Conservation (phyloP, 1,139 yeast genomes). For the Spencermartinsiella ligniputridi region DNA sequence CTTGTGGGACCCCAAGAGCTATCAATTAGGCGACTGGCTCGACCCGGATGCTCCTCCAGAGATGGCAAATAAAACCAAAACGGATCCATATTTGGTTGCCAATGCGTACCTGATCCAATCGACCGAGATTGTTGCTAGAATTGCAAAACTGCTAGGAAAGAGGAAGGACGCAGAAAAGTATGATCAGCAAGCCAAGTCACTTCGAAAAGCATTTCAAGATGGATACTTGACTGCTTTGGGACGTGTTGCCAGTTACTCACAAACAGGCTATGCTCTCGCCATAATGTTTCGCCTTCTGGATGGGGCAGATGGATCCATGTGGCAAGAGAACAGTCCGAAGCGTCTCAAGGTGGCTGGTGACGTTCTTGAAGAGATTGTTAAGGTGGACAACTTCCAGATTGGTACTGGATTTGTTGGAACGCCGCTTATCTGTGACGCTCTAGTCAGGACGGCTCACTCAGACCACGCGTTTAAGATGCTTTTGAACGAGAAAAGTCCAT, state of each 20-base stretch:
- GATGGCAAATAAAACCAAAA: slow-evolving; percentile 22
- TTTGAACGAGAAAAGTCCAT: slow-evolving; percentile 22
- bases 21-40: slow-evolving; percentile 28
- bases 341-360: slow-evolving; percentile 20
- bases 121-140: slow-evolving; percentile 13
- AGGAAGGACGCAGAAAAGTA: slow-evolving; percentile 7
- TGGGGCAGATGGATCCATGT: slow-evolving; percentile 9
- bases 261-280: slow-evolving; percentile 24
- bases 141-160: slow-evolving; percentile 11
- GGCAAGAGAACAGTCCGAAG: slow-evolving; percentile 5
- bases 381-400: slow-evolving; percentile 17
- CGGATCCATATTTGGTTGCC: slow-evolving; percentile 25
- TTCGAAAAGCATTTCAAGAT: slow-evolving; percentile 15
- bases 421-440: slow-evolving; percentile 24
- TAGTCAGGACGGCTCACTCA: slow-evolving; percentile 19
- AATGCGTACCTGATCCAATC: slow-evolving; percentile 22
- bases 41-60: slow-evolving; percentile 29
- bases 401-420: slow-evolving; percentile 29
- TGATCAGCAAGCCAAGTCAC: slow-evolving; percentile 5
- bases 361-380: slow-evolving; percentile 17
- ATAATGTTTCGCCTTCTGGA: slow-evolving; percentile 19
- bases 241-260: slow-evolving; percentile 22
- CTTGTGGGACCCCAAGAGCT: slow-evolving; percentile 13
- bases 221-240: slow-evolving; percentile 23
- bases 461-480: slow-evolving; percentile 25